phyloP scores from a whole-genome alignment of 1,139 yeast species.

The Suhomyces guaymorum region DNA sequence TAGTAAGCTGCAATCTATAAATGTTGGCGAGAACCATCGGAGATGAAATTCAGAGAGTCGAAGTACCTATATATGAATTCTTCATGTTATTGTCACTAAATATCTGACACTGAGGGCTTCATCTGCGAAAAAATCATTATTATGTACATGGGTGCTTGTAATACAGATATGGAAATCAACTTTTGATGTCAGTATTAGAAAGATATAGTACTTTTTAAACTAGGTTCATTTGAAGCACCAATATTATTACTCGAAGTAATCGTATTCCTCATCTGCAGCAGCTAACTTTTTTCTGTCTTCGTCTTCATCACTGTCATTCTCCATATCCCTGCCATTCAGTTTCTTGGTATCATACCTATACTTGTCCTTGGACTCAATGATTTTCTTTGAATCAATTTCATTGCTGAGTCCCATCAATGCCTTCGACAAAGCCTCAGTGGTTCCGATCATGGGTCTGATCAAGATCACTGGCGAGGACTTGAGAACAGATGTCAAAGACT shows the following conservation, averaged over 20 bases:
- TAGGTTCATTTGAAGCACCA: too few species aligned
- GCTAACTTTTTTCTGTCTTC: background rate
- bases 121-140: background rate
- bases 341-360: constrained; percentile 14
- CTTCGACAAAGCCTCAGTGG: constrained; percentile 85
- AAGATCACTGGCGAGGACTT: constrained; percentile 79
- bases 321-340: constrained; percentile 1
- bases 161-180: too few species aligned
- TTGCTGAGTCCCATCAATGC: constrained; percentile 83
- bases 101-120: too few species aligned
- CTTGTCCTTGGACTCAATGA: constrained; percentile 39
- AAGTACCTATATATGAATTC: too few species aligned
- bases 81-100: too few species aligned
- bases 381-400: constrained; percentile 64
- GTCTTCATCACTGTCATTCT: constrained; percentile 9
- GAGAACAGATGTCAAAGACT: constrained; percentile 67
- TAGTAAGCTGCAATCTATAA: too few species aligned
- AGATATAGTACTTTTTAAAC: too few species aligned
- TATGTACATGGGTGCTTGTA: background rate
- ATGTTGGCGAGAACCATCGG: too few species aligned
- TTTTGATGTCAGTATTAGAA: too few species aligned
- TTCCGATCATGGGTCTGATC: constrained; percentile 86
- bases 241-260: constrained; percentile 6
- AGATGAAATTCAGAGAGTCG: too few species aligned
- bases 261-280: constrained; percentile 7